Evolutionary conservation across 495 filamentous ascomycete species (phyloP).

Genomic region (Tuber magnatum): DNA sequence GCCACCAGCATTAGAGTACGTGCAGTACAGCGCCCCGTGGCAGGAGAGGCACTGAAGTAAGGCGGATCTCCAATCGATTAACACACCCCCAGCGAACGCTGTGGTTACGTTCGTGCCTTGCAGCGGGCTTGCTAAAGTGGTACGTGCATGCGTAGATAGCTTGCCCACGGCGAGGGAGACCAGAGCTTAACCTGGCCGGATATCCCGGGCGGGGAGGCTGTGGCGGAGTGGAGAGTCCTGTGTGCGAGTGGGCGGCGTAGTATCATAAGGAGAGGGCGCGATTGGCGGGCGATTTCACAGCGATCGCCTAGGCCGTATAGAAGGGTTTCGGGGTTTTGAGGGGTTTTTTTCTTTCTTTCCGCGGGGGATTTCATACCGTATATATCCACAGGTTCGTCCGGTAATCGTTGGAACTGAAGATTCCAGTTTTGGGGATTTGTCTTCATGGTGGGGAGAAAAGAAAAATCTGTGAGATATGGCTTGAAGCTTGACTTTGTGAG

Average conservation of each 20-base stretch:
- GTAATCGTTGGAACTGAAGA: no score
- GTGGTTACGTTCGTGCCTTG: background rate
- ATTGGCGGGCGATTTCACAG: background rate
- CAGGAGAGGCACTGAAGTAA: background rate
- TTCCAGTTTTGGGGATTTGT: no score
- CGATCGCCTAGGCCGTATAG: no score
- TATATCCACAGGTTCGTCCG: no score
- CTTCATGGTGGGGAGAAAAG: no score
- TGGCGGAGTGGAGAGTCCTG: background rate
- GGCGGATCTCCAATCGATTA: background rate
- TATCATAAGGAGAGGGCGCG: background rate
- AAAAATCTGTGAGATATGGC: no score
- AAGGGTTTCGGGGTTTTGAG: background rate
- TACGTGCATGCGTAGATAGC: background rate
- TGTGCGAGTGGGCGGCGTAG: background rate
- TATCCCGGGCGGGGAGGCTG: background rate
- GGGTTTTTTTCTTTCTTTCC: no score
- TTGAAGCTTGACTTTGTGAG: no score
- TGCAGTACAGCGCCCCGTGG: background rate
- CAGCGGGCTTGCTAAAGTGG: background rate
- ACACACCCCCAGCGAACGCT: background rate
- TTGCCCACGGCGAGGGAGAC: no score
- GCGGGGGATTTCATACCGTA: no score
- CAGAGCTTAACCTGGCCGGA: no score
- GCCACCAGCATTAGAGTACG: background rate